These are phyloP conservation scores for Beta macrorhiza DNA, from an alignment of 179 eudicot species.

Conservation along the genomic window DNA sequence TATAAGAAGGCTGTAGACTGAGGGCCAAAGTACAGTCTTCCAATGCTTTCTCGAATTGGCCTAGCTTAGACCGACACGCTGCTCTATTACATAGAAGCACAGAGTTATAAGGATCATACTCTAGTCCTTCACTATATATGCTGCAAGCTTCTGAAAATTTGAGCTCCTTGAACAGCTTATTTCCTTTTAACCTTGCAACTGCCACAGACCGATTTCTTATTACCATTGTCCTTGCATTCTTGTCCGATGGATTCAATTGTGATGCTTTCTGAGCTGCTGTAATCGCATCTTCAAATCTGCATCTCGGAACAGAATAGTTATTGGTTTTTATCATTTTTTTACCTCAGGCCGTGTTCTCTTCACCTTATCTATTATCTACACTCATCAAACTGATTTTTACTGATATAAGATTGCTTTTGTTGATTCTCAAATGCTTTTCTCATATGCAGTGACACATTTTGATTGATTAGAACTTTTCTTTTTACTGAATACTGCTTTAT, in stretches of 20 bases:
- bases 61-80: slow-evolving; percentile 58
- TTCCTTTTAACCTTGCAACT: slow-evolving; percentile 54
- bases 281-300: slow-evolving; percentile 66
- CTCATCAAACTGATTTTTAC: too few species aligned
- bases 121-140: slow-evolving; percentile 58
- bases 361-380: too few species aligned
- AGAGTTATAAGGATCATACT: slow-evolving; percentile 52
- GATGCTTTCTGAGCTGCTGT: slow-evolving; percentile 41
- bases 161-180: slow-evolving; percentile 46
- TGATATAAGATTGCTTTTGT: too few species aligned
- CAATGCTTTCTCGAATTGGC: slow-evolving; percentile 59
- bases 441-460: background rate
- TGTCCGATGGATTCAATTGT: slow-evolving; percentile 34
- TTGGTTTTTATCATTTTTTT: background rate
- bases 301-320: background rate
- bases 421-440: too few species aligned
- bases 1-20: slow-evolving; percentile 48
- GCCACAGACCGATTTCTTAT: slow-evolving; percentile 42
- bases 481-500: too few species aligned
- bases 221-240: slow-evolving; percentile 26
- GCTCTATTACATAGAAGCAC: slow-evolving; percentile 66
- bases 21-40: slow-evolving; percentile 68
- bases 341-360: background rate
- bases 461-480: background rate
- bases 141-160: slow-evolving; percentile 50